A percentile compares a stretch with the other conserved stretches of the same genome.
Evolutionary conservation across 148 eudicot species (phyloP).

Genomic region (Spergularia marina): DNA sequence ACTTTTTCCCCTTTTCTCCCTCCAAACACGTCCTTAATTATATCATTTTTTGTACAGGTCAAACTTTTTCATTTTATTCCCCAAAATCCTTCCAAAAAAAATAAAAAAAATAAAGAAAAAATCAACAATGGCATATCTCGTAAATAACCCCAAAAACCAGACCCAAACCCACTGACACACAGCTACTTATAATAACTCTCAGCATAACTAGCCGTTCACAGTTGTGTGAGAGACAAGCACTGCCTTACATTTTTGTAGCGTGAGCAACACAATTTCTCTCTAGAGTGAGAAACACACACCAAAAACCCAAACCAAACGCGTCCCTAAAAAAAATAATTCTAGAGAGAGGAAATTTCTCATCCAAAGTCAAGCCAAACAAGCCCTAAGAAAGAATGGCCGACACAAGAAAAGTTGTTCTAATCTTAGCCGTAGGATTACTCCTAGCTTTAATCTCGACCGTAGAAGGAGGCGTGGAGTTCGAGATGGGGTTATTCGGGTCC

Average conservation of each 20-base stretch:
- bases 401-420: conserved; percentile 15
- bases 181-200: conserved; percentile 17
- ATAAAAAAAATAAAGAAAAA: not conserved
- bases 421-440: conserved; percentile 27
- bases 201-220: conserved; percentile 27
- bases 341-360: not conserved
- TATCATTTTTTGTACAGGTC: conserved; percentile 2
- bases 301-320: not conserved
- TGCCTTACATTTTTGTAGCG: conserved; percentile 3
- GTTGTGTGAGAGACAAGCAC: conserved; percentile 6
- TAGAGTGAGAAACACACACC: conserved; percentile 18
- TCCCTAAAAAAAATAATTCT: not conserved
- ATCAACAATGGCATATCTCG: conserved; percentile 20
- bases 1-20: not conserved
- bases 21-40: not conserved
- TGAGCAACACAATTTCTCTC: conserved; percentile 11
- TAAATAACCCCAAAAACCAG: conserved; percentile 19
- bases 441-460: conserved; percentile 21
- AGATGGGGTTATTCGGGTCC: conserved; percentile 3
- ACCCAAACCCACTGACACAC: not conserved
- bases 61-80: not conserved
- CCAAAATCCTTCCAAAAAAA: not conserved
- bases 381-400: conserved; percentile 15
- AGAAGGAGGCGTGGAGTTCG: conserved; percentile 6
- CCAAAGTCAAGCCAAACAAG: not conserved